Base-by-base conservation (phyloP, 2,329 filamentous ascomycete genomes). In the Arthrocladium fulminans region DNA sequence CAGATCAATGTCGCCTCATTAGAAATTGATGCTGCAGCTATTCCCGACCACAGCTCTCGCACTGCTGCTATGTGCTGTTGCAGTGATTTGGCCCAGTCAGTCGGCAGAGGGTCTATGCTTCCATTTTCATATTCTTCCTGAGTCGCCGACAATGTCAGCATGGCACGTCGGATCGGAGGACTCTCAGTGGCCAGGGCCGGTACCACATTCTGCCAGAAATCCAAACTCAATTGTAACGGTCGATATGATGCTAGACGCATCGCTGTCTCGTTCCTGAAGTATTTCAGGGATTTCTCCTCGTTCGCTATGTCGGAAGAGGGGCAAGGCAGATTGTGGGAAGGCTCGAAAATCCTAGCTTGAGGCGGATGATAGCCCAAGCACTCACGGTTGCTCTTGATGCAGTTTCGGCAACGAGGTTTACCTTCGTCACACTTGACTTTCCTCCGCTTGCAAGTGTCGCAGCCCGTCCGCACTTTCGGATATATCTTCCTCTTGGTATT, bases 341-440 rank as follows among this genome's bases (percentile, higher is more conserved):
- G 37, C 37, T 39, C 37, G 15, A 39, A 39, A 5, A 39, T 17
- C n/a, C 4, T 39, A 12, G 15, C 22, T 22, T 20, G 8, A 17
- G 37, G 37, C 34, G 79, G 79, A 60, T 83, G 79, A 74, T 83
- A 83, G 51, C 79, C 79, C 53, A 81, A 64, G 61, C 79, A 83
- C 62, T 81, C 77, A 59, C 79, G 76, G 61, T 82, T 82, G 66
- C 77, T 81, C 63, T 83, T 83, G 57, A 77, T 73, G 60, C 79
- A 83, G 62, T 83, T 83, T 59, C 78, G 70, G 74, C 92, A 98
- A 51, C 84, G 82, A 17, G 92, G 92, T 67, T 95, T 88, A 52
- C 81, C 54, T 48, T 57, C 57, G 45, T 56, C 57, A 43, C 57
- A 59, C 41, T 59, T 59, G 39, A 59, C 47, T 44, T 59, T 59